A percentile compares a stretch with the other conserved stretches of the same genome.
Conservation (phyloP, 495 filamentous ascomycete genomes). For the Tuber indicum region DNA sequence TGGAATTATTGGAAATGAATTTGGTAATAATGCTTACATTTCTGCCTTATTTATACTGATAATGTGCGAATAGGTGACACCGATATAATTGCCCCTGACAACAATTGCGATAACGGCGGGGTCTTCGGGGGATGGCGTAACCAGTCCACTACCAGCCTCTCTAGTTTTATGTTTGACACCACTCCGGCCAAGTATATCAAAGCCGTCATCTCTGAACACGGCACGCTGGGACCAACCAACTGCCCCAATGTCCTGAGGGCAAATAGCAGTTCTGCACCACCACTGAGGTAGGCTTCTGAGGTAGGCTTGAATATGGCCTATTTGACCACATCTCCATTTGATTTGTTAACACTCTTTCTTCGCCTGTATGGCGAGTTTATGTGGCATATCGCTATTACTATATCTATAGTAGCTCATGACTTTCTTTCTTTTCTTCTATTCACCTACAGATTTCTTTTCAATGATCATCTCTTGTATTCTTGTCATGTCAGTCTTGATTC, state of each 20-base stretch:
- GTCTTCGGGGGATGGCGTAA: slow-evolving; percentile 56
- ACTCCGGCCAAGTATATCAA: slow-evolving; percentile 84
- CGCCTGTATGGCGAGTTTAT: neutral
- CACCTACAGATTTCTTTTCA: neutral
- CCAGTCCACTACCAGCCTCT: slow-evolving; percentile 58
- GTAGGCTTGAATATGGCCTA: neutral
- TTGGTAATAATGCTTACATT: slow-evolving; percentile 56
- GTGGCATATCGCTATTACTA: neutral
- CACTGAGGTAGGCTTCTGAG: too few relatives aligned
- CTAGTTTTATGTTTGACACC: slow-evolving; percentile 88
- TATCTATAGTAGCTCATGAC: neutral
- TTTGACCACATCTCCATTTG: neutral
- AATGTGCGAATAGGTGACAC: slow-evolving; percentile 29
- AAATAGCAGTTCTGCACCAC: neutral
- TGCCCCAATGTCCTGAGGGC: slow-evolving; percentile 50
- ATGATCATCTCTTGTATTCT: neutral
- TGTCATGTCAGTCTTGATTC: neutral
- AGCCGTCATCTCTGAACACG: slow-evolving; percentile 86
- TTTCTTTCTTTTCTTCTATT: neutral
- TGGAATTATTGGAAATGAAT: slow-evolving; percentile 87
- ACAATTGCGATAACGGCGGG: slow-evolving; percentile 31
- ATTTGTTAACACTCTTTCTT: neutral
- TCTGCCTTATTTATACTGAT: slow-evolving; percentile 33
- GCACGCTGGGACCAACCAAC: slow-evolving; percentile 75
- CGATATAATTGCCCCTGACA: slow-evolving; percentile 22